phyloP scores from a whole-genome alignment of 495 filamentous ascomycete genomes.

The Xylaria telfairii region DNA sequence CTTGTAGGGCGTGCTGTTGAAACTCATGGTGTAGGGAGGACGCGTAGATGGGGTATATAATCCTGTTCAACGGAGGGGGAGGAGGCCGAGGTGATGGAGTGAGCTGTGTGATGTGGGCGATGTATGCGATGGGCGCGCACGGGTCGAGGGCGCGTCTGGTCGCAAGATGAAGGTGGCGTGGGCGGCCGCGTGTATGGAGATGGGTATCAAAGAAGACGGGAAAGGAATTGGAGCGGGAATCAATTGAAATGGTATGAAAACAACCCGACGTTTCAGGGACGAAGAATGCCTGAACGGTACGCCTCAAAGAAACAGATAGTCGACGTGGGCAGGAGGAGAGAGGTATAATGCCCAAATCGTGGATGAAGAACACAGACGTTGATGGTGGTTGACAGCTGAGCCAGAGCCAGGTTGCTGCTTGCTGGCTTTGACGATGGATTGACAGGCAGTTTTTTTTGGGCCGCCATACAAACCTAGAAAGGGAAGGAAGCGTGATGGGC shows the following conservation, averaged over 20 bases:
- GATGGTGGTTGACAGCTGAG: constrained; percentile 19
- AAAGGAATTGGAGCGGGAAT: not conserved
- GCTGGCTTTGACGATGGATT: constrained; percentile 18
- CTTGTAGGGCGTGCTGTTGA: constrained; percentile 36
- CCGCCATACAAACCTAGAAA: constrained; percentile 17
- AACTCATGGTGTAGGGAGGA: constrained; percentile 30
- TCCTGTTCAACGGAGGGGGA: not conserved
- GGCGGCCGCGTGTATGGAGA: not conserved
- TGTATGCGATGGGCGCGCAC: constrained; percentile 8
- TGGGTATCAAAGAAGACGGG: not conserved
- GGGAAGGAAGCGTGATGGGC: constrained; percentile 16
- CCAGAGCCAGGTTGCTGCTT: not conserved
- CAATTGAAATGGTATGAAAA: constrained; percentile 4
- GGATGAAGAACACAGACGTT: constrained; percentile 1
- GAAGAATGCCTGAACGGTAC: constrained; percentile 8
- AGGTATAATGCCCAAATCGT: not conserved
- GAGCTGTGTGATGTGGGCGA: not conserved
- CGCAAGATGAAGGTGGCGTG: not conserved
- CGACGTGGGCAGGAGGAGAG: not conserved
- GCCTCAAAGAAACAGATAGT: constrained; percentile 3
- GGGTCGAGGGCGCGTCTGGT: constrained; percentile 9
- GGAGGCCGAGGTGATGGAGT: not conserved
- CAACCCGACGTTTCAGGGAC: not conserved
- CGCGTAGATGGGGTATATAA: not conserved
- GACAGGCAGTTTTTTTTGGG: constrained; percentile 24